Evolutionary conservation across 1,139 yeast species (phyloP), one percentile per base, ranked within the genome.

Genomic region (Scheffersomyces titani): DNA sequence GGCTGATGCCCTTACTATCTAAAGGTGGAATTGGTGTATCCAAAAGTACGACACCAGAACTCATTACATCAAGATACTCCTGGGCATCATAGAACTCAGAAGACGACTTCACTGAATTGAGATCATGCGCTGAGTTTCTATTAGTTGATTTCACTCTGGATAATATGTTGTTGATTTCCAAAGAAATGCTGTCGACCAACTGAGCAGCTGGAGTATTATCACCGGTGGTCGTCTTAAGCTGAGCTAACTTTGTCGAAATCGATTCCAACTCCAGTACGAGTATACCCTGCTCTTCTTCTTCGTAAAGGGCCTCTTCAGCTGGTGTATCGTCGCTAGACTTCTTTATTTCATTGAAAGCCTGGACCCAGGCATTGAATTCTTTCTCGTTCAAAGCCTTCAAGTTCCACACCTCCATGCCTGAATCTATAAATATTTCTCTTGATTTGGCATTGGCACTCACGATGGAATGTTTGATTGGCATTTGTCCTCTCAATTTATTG

Each of bases 341-440:
- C 58, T 80, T 80, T 52, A 85, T 73, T 48, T 74, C 73, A 63
- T 87, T 86, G 62, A 92, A 82, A 0, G 97, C 97, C 52, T 86
- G 82, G 9, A 90, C 85, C 99, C 99, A 94, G 9, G 85, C 80
- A 50, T 84, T 82, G 80, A 92, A 94, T 63, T 90, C 94, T 4
- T 80, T 77, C 18, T 72, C 72, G 56, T 82, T 85, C 50, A 82
- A 74, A 0, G 98, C 91, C 65, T 89, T 90, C 61, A 94, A 77
- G 52, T 86, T 87, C 99, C 99, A 94, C 18, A 91, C 87, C 70
- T 94, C 99, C 87, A 94, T 88, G 2, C 99, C 99, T 0, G 98
- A 92, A 70, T 94, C 98, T 61, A 94, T 83, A 54, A 89, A 88
- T 52, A 94, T 86, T 64, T 90, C 90, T 54, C 85, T 76, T 30